A percentile compares a stretch with the other conserved stretches of the same genome.
phyloP scores from a whole-genome alignment of 1,284 basidiomycete genomes.

The Rhodofomes roseus region DNA sequence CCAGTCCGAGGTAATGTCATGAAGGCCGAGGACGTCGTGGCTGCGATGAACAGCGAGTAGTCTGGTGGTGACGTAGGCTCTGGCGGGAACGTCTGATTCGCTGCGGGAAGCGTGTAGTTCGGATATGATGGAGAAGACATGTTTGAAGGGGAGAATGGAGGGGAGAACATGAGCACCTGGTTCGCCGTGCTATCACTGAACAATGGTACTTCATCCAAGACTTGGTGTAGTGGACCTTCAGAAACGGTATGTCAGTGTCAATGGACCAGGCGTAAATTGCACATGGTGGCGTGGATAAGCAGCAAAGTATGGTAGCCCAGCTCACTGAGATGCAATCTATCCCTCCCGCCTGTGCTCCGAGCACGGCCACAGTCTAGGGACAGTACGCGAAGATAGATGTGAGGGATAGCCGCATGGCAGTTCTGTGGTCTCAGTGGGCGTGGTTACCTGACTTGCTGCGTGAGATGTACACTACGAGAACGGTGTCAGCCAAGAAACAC shows the following conservation, averaged over 20 bases:
- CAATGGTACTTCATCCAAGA: conserved; percentile 45
- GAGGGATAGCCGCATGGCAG: neutral
- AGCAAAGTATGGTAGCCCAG: too few species aligned
- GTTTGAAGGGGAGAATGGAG: conserved; percentile 34
- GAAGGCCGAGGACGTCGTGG: conserved; percentile 36
- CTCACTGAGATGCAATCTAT: neutral
- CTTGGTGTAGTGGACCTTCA: conserved; percentile 43
- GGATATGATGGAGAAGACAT: conserved; percentile 57
- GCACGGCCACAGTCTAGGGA: neutral
- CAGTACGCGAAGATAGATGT: neutral
- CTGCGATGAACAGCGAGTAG: conserved; percentile 51
- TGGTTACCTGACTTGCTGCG: neutral
- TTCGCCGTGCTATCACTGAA: conserved; percentile 78
- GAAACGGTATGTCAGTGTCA: neutral
- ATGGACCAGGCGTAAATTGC: too few species aligned
- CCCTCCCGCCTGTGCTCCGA: neutral
- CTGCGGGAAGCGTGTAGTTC: conserved; percentile 74
- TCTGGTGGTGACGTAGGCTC: conserved; percentile 39
- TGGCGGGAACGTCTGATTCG: conserved; percentile 47
- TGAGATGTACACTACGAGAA: neutral
- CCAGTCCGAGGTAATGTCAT: conserved; percentile 52
- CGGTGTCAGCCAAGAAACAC: neutral
- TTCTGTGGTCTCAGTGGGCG: neutral
- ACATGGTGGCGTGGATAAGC: too few species aligned
- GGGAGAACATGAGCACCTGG: conserved; percentile 76